Base-by-base conservation (phyloP, 169 alveolate species). In the Amoebophrya sp. region DNA sequence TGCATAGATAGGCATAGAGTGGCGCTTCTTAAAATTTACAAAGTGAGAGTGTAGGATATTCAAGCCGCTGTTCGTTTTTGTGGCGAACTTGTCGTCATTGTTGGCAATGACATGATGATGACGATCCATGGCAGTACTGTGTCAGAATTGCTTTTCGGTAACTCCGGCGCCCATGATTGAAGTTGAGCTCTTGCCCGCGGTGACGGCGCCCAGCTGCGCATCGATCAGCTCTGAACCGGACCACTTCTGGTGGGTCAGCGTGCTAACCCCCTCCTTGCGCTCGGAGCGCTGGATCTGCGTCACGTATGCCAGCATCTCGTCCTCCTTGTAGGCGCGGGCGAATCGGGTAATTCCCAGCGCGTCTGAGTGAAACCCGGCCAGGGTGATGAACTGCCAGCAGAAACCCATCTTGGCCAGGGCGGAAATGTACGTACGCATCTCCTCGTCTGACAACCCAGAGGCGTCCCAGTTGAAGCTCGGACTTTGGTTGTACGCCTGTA, bases 381-480 rank as follows among this genome's bases (percentile, higher is more conserved):
- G 77, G 25, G 98, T 96, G 90, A 95, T 95, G 93, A 96, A 96
- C 95, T 96, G 95, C 98, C 98, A 96, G 93, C 95, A 94, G 91
- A 94, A 96, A 39, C 98, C 98, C 89, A 96, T 93, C 90, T 94
- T 92, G 83, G 96, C 98, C 39, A 96, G 93, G 54, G 94, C 95
- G 89, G 94, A 92, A 89, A 94, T 94, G 95, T 95, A 96, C 88
- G 92, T 77, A 77, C 92, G 92, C 89, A 96, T 94, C 91, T 96
- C 95, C 39, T 93, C 95, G 55, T 96, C 97, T 3, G 95, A 92
- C 96, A 96, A 94, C 39, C 95, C 95, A n/a, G 94, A 93, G 38
- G 95, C 95, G 92, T 94, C 95, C 98, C 98, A 96, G 94, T 96
- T 96, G 95, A 96, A 96, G 47, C 95, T 92, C 54, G 98, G 98